phyloP scores from a whole-genome alignment of 306 rosid genomes.

The Glycine tomentella region DNA sequence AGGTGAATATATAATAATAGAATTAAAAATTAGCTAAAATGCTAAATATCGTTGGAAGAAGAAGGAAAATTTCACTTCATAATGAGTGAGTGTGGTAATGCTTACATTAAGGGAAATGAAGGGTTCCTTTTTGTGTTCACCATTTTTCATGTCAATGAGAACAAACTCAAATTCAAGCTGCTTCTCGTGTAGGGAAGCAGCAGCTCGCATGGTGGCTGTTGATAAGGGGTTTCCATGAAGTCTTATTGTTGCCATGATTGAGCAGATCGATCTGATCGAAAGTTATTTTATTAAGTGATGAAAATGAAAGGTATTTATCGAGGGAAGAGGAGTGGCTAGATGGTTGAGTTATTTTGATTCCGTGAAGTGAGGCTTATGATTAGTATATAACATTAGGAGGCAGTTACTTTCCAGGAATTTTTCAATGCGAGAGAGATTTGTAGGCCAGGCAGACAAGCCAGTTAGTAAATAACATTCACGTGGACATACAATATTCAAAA shows the following conservation, averaged over 20 bases:
- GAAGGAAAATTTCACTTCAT: not conserved
- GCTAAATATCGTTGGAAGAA: no score
- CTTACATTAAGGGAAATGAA: slow-evolving; percentile 70
- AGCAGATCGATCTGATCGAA: not conserved
- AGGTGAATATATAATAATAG: not conserved
- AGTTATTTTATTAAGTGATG: not conserved
- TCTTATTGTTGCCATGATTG: slow-evolving; percentile 62
- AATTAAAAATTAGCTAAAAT: no score
- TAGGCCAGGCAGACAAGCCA: not conserved
- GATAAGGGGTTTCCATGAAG: slow-evolving; percentile 65
- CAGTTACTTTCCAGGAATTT: not conserved
- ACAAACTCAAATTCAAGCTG: slow-evolving; percentile 61
- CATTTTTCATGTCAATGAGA: slow-evolving; percentile 50
- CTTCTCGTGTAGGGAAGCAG: slow-evolving; percentile 64
- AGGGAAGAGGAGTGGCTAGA: not conserved
- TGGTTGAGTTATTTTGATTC: not conserved
- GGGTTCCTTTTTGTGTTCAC: slow-evolving; percentile 70
- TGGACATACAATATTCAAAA: no score
- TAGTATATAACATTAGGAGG: not conserved
- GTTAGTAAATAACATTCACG: no score
- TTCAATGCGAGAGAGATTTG: not conserved
- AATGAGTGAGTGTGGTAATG: not conserved
- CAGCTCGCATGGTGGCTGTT: slow-evolving; percentile 51
- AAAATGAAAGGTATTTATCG: no score
- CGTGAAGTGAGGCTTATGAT: not conserved